phyloP scores from a whole-genome alignment of 2,329 filamentous ascomycete species.

The Cercospora zeae-maydis region DNA sequence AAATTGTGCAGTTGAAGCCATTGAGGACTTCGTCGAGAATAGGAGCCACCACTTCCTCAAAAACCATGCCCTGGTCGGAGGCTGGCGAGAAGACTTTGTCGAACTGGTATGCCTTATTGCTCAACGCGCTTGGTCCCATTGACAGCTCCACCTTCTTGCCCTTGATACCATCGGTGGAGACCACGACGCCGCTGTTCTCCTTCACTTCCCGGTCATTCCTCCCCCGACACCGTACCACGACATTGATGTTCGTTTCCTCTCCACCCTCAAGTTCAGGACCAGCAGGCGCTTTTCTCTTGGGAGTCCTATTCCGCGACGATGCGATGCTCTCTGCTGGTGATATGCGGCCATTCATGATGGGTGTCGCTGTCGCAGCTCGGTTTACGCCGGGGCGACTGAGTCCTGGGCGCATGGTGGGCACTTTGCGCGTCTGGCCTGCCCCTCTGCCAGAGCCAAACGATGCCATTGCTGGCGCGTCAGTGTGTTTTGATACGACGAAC shows the following conservation, averaged over 20 bases:
- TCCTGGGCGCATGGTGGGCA: constrained; percentile 50
- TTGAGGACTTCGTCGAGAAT: constrained; percentile 91
- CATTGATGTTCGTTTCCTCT: constrained; percentile 94
- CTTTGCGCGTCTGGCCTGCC: constrained; percentile 25
- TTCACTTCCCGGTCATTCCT: constrained; percentile 87
- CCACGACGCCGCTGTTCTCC: constrained; percentile 92
- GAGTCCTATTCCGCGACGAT: constrained; percentile 55
- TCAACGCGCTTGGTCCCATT: constrained; percentile 88
- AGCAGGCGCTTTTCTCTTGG: constrained; percentile 82
- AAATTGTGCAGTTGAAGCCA: constrained; percentile 97
- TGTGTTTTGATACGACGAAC: not conserved
- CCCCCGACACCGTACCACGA: constrained; percentile 90
- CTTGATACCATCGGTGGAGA: constrained; percentile 82
- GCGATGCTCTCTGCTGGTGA: constrained; percentile 70
- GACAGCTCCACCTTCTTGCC: constrained; percentile 79
- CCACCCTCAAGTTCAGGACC: constrained; percentile 57
- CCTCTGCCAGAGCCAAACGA: constrained; percentile 12
- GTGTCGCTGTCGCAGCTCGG: constrained; percentile 49
- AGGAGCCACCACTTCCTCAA: constrained; percentile 90
- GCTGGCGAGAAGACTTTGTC: constrained; percentile 96
- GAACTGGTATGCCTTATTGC: constrained; percentile 95
- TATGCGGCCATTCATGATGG: constrained; percentile 49
- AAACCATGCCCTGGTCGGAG: constrained; percentile 89
- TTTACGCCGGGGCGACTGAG: constrained; percentile 46
- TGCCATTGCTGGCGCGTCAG: constrained; percentile 1